These are phyloP conservation scores for Pseudocercospora cruenta DNA, from an alignment of 2,329 filamentous ascomycete genomes.

Conservation along the genomic window DNA sequence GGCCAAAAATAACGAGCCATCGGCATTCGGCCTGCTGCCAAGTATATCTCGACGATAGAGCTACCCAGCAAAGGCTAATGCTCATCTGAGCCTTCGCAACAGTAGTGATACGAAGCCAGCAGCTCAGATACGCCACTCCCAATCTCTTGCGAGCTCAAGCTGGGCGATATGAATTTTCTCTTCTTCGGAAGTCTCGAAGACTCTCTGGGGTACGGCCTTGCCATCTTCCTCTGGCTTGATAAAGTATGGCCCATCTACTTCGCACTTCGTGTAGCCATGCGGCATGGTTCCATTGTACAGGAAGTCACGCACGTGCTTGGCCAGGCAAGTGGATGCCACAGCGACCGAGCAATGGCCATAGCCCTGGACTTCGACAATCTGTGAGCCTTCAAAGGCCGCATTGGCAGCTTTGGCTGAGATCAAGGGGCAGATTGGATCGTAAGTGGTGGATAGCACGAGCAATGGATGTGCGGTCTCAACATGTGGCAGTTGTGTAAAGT, in stretches of 20 bases:
- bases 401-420: constrained; percentile 25
- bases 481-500: constrained; percentile 21
- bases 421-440: constrained; percentile 30
- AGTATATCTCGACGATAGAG: background rate
- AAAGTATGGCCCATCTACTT: constrained; percentile 30
- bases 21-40: background rate
- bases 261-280: constrained; percentile 25
- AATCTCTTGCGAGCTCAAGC: constrained; percentile 29
- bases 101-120: background rate
- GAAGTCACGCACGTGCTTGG: constrained; percentile 26
- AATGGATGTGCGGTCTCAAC: constrained; percentile 27
- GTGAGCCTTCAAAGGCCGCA: constrained; percentile 22
- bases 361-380: constrained; percentile 26
- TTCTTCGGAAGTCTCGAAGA: constrained; percentile 21
- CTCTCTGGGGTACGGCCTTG: constrained; percentile 23
- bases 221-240: constrained; percentile 30
- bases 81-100: background rate
- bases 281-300: constrained; percentile 27
- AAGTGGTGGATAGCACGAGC: constrained; percentile 27
- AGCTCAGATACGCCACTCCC: constrained; percentile 18
- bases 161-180: constrained; percentile 29
- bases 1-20: background rate
- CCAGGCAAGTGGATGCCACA: constrained; percentile 28
- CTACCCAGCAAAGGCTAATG: background rate
- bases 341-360: constrained; percentile 30